Percentiles rank a stretch among this genome's conserved stretches.
Evolutionary conservation across 2,329 filamentous ascomycete genomes (phyloP).

Genomic region (Capronia americana): DNA sequence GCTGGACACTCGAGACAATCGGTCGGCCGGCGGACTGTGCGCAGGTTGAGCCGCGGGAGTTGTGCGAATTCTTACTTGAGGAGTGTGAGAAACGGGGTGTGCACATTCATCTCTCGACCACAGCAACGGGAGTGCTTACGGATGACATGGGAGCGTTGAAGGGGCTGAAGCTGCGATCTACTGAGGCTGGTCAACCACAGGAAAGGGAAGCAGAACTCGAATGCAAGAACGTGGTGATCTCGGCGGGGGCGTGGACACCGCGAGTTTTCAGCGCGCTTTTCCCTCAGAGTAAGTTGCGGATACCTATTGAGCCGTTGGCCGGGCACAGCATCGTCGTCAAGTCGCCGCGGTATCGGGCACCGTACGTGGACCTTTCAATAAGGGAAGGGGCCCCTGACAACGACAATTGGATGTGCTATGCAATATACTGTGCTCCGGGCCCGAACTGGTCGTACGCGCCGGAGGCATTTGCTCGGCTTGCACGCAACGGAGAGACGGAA

Average conservation of each 20-base stretch:
- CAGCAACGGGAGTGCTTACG: slow-evolving; percentile 59
- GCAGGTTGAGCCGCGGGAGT: slow-evolving; percentile 70
- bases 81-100: slow-evolving; percentile 67
- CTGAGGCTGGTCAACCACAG: slow-evolving; percentile 42
- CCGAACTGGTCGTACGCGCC: slow-evolving; percentile 64
- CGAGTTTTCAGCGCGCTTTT: slow-evolving; percentile 71
- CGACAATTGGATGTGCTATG: slow-evolving; percentile 63
- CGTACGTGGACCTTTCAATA: slow-evolving; percentile 32
- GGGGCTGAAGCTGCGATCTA: slow-evolving; percentile 42
- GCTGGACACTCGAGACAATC: slow-evolving; percentile 66
- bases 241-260: slow-evolving; percentile 75
- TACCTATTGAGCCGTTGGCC: slow-evolving; percentile 68
- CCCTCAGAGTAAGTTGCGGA: slow-evolving; percentile 56
- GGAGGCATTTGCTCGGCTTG: slow-evolving; percentile 72
- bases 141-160: slow-evolving; percentile 62
- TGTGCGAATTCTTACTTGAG: slow-evolving; percentile 70
- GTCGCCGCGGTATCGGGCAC: slow-evolving; percentile 57
- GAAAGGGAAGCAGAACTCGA: slow-evolving; percentile 59
- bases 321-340: slow-evolving; percentile 75
- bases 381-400: slow-evolving; percentile 41
- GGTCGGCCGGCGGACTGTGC: slow-evolving; percentile 66
- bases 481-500: slow-evolving; percentile 56
- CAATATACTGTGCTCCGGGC: slow-evolving; percentile 69
- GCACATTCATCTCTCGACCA: slow-evolving; percentile 68
- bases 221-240: slow-evolving; percentile 69